phyloP scores from a whole-genome alignment of 1,284 basidiomycete species.

The Austroboletus novae-zelandiae region DNA sequence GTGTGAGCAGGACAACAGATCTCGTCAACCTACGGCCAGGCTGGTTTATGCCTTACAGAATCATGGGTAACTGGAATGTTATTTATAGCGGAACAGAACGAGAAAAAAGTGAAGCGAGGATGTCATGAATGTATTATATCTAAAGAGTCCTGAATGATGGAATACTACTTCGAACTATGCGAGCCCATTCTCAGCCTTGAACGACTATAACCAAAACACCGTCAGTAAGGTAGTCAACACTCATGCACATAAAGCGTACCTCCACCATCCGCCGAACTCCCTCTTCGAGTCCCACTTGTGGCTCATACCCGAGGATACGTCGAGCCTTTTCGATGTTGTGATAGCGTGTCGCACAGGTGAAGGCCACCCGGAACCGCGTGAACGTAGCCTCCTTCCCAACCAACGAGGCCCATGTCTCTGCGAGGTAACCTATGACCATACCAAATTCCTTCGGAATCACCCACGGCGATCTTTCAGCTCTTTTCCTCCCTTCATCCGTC shows the following conservation, averaged over 20 bases:
- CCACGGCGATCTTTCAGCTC: conserved; percentile 41
- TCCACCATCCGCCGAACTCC: conserved; percentile 80
- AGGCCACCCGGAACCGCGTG: conserved; percentile 84
- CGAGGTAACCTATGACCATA: conserved; percentile 64
- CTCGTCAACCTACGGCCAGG: too few relatives aligned
- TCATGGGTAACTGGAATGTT: too few relatives aligned
- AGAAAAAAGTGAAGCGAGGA: background rate
- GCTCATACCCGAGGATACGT: conserved; percentile 90
- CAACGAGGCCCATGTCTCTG: conserved; percentile 77
- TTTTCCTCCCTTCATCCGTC: conserved; percentile 33
- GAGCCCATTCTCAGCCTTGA: background rate
- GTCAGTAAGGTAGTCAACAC: background rate
- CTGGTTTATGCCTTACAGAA: too few relatives aligned
- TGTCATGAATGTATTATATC: background rate
- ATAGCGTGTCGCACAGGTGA: conserved; percentile 74
- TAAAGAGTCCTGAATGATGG: background rate
- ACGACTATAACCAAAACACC: background rate
- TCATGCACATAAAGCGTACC: conserved; percentile 34
- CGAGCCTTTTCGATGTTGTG: conserved; percentile 97
- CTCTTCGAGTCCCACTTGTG: conserved; percentile 86
- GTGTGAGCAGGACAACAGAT: too few relatives aligned
- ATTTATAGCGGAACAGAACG: too few relatives aligned
- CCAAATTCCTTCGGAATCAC: conserved; percentile 69
- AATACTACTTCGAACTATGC: background rate
- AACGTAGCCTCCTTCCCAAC: conserved; percentile 84